Evolutionary conservation across 1,139 yeast species (phyloP).

Genomic region (Kodamaea sp.): DNA sequence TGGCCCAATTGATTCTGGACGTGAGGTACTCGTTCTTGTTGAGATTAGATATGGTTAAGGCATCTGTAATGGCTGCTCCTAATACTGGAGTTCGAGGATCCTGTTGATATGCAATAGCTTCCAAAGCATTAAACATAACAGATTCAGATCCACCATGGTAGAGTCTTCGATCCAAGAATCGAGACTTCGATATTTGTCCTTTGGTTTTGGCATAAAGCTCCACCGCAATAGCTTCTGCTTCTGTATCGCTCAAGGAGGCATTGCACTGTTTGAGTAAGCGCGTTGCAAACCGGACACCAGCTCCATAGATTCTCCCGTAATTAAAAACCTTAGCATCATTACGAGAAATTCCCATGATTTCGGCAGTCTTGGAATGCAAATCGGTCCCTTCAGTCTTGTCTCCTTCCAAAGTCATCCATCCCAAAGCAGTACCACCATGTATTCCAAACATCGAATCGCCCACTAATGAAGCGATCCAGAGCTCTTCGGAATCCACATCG

Average conservation of each 20-base stretch:
- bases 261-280: slow-evolving; percentile 81
- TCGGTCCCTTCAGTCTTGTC: slow-evolving; percentile 89
- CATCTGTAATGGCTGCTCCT: slow-evolving; percentile 92
- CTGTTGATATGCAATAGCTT: slow-evolving; percentile 82
- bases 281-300: slow-evolving; percentile 89
- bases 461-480: slow-evolving; percentile 95
- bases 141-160: slow-evolving; percentile 97
- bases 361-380: slow-evolving; percentile 91
- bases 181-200: slow-evolving; percentile 51
- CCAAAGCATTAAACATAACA: slow-evolving; percentile 84
- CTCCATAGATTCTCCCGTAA: slow-evolving; percentile 97
- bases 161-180: slow-evolving; percentile 33
- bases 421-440: slow-evolving; percentile 96
- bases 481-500: slow-evolving; percentile 96
- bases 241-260: slow-evolving; percentile 62
- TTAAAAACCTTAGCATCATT: slow-evolving; percentile 94
- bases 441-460: slow-evolving; percentile 88
- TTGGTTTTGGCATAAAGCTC: slow-evolving; percentile 79
- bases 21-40: slow-evolving; percentile 72
- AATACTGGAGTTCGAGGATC: slow-evolving; percentile 87
- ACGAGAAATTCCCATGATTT: slow-evolving; percentile 83
- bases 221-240: slow-evolving; percentile 69
- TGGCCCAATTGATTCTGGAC: slow-evolving; percentile 95
- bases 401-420: slow-evolving; percentile 99
- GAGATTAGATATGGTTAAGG: slow-evolving; percentile 67